Percentiles rank a stretch among this genome's conserved stretches.
These are phyloP conservation scores for Boletus calvinii DNA, from an alignment of 1,284 basidiomycete species.

Conservation along the genomic window DNA sequence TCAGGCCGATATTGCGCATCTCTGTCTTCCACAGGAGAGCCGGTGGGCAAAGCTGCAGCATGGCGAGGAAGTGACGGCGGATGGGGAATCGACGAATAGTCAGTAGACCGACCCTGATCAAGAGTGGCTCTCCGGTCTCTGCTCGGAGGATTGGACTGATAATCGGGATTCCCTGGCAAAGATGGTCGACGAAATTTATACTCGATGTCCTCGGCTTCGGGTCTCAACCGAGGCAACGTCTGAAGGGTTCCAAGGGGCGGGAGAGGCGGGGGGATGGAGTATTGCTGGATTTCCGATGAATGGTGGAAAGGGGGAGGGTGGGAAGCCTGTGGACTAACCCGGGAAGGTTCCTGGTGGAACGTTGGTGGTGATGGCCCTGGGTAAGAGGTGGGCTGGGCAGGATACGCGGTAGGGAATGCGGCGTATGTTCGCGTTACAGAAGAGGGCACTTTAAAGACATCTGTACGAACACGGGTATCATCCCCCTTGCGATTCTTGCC, in stretches of 20 bases:
- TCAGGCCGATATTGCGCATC: slow-evolving; percentile 18
- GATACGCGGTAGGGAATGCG: slow-evolving; percentile 49
- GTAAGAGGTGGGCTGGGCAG: slow-evolving; percentile 31
- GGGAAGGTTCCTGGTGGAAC: slow-evolving; percentile 28
- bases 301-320: slow-evolving; percentile 24
- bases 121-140: slow-evolving; percentile 18
- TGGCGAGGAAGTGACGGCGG: slow-evolving; percentile 9
- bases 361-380: slow-evolving; percentile 25
- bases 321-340: slow-evolving; percentile 21
- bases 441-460: slow-evolving; percentile 30
- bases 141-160: slow-evolving; percentile 3
- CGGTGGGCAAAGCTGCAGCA: not conserved
- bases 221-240: slow-evolving; percentile 31
- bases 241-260: slow-evolving; percentile 25
- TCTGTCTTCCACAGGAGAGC: slow-evolving; percentile 15
- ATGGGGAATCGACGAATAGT: slow-evolving; percentile 12
- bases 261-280: slow-evolving; percentile 27
- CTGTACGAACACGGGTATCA: slow-evolving; percentile 26
- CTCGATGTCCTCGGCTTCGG: slow-evolving; percentile 27
- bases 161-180: slow-evolving; percentile 19
- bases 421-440: slow-evolving; percentile 51
- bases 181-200: slow-evolving; percentile 36
- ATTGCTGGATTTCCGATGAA: slow-evolving; percentile 29
- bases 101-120: slow-evolving; percentile 19
- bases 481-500: slow-evolving; percentile 45